Base-by-base conservation (phyloP, 2,329 filamentous ascomycete genomes). In the Fusarium torulosum region DNA sequence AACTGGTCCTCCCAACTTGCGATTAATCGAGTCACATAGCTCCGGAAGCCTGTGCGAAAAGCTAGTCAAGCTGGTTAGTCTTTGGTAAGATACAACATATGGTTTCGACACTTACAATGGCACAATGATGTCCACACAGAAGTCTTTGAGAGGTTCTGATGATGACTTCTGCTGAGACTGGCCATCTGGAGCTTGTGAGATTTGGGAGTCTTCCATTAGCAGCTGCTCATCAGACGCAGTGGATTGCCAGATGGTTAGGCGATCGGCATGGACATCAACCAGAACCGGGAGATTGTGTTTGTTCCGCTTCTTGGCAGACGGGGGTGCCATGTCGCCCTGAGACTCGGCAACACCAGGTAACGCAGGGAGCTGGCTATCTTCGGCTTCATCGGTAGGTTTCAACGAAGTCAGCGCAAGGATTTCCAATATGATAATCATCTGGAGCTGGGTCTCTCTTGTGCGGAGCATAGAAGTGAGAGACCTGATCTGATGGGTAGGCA, bases 191-290 rank as follows among this genome's bases (percentile, higher is more conserved):
- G 75, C 70, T 7, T 75, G 74, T 4, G 74, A 60, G 4, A 75
- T 66, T 63, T 86, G 84, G 1, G 83, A 81, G 54, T 86, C 84
- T 43, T 83, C 82, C 17, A 85, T 71, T 15, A 85, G 73, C 37
- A 82, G 79, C 59, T 85, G 77, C 54, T 88, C 85, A 66, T 91
- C 86, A 21, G 88, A 80, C 35, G 89, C 88, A 9, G 92, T 89
- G 5, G 91, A 93, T 74, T 94, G 91, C 92, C 92, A 95, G 61
- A 96, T 96, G 72, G 90, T 93, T 23, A 96, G 81, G 45, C 91
- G 88, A 76, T 96, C 92, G 9, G 92, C 86, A 51, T 94, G 86
- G 1, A 93, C 82, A 73, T 95, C 92, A 6, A 94, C 81, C 20
- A 92, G 82, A 9, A 88, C 79, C 2, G 85, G 84, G 8, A 92